Percentiles rank a stretch among this genome's conserved stretches.
phyloP scores from a whole-genome alignment of 495 filamentous ascomycete species.

The Achaetomiella virescens region DNA sequence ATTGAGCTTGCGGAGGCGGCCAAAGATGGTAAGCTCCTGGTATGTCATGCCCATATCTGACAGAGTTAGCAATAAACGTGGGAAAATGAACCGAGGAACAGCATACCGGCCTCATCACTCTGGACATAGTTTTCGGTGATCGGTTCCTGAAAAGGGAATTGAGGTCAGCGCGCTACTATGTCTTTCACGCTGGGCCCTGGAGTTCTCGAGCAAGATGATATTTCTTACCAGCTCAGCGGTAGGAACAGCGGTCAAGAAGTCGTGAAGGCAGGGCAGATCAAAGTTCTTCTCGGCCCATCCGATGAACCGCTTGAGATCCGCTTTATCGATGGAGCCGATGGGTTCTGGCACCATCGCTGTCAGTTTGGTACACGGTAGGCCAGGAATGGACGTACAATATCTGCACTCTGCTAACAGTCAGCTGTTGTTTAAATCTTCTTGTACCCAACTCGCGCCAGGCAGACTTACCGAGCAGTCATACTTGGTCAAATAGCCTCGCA shows the following conservation, averaged over 20 bases:
- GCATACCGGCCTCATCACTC: constrained; percentile 53
- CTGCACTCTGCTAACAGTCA: constrained; percentile 12
- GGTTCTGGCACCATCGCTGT: constrained; percentile 49
- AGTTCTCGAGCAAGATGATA: no score
- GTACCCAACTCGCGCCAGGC: not conserved
- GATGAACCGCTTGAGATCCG: constrained; percentile 75
- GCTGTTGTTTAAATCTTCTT: not conserved
- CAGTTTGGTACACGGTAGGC: constrained; percentile 35
- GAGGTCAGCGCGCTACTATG: not conserved
- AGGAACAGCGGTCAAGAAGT: constrained; percentile 68
- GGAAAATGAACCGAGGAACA: constrained; percentile 41
- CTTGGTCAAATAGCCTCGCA: constrained; percentile 54
- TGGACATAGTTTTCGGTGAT: constrained; percentile 63
- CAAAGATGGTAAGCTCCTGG: constrained; percentile 38
- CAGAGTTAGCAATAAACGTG: not conserved
- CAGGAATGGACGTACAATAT: constrained; percentile 21
- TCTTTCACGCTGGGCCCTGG: no score
- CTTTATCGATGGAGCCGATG: constrained; percentile 64
- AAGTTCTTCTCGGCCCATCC: constrained; percentile 55
- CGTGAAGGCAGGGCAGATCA: constrained; percentile 65
- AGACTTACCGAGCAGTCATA: constrained; percentile 23
- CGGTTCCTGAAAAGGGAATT: constrained; percentile 46
- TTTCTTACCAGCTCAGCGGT: constrained; percentile 63
- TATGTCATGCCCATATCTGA: constrained; percentile 44
- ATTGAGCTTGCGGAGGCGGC: constrained; percentile 56